phyloP scores from a whole-genome alignment of 169 alveolate species.

The Cryptosporidium felis region DNA sequence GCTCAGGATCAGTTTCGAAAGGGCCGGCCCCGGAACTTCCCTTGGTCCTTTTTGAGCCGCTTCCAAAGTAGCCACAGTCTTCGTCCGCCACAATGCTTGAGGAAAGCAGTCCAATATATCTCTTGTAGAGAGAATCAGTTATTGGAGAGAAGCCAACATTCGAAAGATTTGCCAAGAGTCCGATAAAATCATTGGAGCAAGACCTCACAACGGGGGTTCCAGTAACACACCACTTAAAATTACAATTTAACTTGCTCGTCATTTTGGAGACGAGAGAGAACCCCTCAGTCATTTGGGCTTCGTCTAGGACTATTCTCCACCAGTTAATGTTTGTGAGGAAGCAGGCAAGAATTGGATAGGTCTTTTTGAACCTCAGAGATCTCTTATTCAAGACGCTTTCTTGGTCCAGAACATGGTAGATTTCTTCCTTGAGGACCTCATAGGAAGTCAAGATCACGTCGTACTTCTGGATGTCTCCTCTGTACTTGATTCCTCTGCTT shows the following conservation, averaged over 20 bases:
- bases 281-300: conserved; percentile 80
- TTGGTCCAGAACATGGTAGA: conserved; percentile 32
- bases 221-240: conserved; percentile 76
- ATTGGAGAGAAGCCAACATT: conserved; percentile 30
- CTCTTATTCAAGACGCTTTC: conserved; percentile 12
- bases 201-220: conserved; percentile 78
- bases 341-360: conserved; percentile 73
- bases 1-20: too few relatives aligned
- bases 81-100: too few relatives aligned
- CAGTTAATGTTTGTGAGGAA: conserved; percentile 73
- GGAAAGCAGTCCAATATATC: neutral
- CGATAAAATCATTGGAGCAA: conserved; percentile 75
- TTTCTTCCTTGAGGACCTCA: conserved; percentile 45
- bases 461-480: conserved; percentile 12
- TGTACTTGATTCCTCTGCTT: neutral
- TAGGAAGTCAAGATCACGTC: conserved; percentile 43
- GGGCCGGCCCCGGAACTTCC: too few relatives aligned
- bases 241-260: conserved; percentile 33
- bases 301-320: conserved; percentile 79
- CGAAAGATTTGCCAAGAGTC: conserved; percentile 71
- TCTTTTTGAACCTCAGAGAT: conserved; percentile 62
- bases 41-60: too few relatives aligned
- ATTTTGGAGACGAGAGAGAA: conserved; percentile 61
- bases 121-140: neutral
- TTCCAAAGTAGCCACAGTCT: too few relatives aligned